Conservation (phyloP, 192 early-diverging fungal species). For the Phlyctochytrium planicorne region DNA sequence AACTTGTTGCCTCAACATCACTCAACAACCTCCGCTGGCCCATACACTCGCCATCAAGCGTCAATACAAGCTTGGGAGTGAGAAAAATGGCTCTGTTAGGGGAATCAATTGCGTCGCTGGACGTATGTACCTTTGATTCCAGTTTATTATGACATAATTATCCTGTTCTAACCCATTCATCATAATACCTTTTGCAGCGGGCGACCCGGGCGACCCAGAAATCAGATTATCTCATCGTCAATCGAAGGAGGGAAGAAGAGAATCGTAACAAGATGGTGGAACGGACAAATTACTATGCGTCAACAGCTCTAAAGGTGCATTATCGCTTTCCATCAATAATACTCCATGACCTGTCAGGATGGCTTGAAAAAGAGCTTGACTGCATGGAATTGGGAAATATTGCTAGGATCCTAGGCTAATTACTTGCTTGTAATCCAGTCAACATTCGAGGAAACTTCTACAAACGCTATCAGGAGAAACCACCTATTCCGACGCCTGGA, state of each 20-base stretch:
- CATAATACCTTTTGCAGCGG: no score
- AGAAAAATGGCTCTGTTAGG: constrained; percentile 13
- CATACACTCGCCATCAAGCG: no score
- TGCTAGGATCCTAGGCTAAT: no score
- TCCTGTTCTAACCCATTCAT: no score
- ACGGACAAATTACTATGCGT: constrained; percentile 38
- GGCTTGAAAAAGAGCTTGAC: no score
- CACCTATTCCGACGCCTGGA: constrained; percentile 30
- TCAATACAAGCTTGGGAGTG: no score
- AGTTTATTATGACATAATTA: neutral
- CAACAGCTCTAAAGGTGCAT: constrained; percentile 27
- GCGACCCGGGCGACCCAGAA: neutral
- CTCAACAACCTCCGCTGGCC: no score
- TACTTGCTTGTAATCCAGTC: constrained; percentile 23
- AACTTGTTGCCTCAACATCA: no score
- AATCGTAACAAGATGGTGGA: constrained; percentile 30
- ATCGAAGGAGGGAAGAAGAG: constrained; percentile 44
- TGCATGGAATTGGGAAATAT: no score
- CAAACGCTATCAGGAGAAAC: constrained; percentile 37
- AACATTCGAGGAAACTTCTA: constrained; percentile 43
- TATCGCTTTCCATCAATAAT: no score
- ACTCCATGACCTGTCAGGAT: no score
- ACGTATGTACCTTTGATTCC: neutral
- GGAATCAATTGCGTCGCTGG: constrained; percentile 14
- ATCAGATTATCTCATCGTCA: constrained; percentile 43